These are phyloP conservation scores for Aspergillus candidus DNA, from an alignment of 2,329 filamentous ascomycete genomes.

Conservation along the genomic window DNA sequence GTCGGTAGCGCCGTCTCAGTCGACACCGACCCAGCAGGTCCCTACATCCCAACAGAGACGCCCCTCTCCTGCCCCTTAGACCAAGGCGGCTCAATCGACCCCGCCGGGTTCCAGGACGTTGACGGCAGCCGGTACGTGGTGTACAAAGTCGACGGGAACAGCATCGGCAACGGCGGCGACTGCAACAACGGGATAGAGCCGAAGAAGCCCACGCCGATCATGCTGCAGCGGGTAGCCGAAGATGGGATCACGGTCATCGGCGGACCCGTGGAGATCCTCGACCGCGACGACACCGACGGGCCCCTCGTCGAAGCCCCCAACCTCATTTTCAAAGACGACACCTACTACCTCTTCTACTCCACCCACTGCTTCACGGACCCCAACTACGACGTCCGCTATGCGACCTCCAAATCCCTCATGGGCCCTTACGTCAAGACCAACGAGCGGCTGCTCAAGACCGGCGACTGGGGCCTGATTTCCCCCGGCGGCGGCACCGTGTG, in stretches of 20 bases:
- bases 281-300: slow-evolving; percentile 58
- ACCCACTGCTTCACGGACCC: slow-evolving; percentile 53
- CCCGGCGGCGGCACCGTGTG: slow-evolving; percentile 30
- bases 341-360: slow-evolving; percentile 59
- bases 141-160: slow-evolving; percentile 64
- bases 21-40: slow-evolving; percentile 40
- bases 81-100: slow-evolving; percentile 58
- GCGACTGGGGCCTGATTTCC: slow-evolving; percentile 24
- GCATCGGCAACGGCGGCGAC: slow-evolving; percentile 42
- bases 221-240: slow-evolving; percentile 34
- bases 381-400: slow-evolving; percentile 56
- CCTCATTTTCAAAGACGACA: slow-evolving; percentile 40
- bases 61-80: slow-evolving; percentile 50
- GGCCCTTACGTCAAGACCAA: slow-evolving; percentile 36
- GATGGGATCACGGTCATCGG: slow-evolving; percentile 52
- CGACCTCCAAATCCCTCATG: slow-evolving; percentile 38
- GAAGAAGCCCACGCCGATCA: slow-evolving; percentile 31
- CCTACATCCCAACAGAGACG: slow-evolving; percentile 44
- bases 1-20: slow-evolving; percentile 51
- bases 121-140: slow-evolving; percentile 53
- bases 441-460: slow-evolving; percentile 30
- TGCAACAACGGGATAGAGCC: slow-evolving; percentile 43
- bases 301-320: slow-evolving; percentile 59
- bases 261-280: slow-evolving; percentile 51
- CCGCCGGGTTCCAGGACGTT: slow-evolving; percentile 53